Evolutionary conservation across 495 filamentous ascomycete species (phyloP), one percentile per base, ranked within the genome.

Genomic region (Penicillium lividum): DNA sequence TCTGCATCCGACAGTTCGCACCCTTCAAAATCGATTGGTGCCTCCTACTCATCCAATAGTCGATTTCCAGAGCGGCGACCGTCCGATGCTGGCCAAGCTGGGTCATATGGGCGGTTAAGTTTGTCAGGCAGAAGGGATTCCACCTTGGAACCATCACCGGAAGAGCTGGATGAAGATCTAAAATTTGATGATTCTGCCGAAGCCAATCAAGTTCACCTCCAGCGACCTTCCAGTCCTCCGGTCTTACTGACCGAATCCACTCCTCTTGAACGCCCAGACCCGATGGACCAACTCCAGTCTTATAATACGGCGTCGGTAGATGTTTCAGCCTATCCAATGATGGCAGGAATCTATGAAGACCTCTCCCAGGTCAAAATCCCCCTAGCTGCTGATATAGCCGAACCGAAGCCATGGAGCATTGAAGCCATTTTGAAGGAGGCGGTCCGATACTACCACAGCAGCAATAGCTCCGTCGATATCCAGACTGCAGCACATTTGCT

Each of bases 1-100:
- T 92, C 87, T n/a, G 82, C 86, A 7, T 92, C 90, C 3, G 83
- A 86, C 16, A 86, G 84, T 48, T 82, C 79, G 5, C 70, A 79
- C 38, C 78, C 74, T 34, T 71, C 74, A 4, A 78, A 74, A 53
- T 82, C 78, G 33, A 58, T 74, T 0, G 73, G 63, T 4, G 72
- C 73, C 27, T 82, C 80, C 3, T 77, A 75, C 15, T 75, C 72
- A 18, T 73, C 77, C 31, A 70, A 48, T 52, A 51, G 55, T 7
- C 62, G 60, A 31, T 45, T 63, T 46, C 57, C 66, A 16, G 58
- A 64, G 9, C 51, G 40, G 13, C 58, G 56, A 29, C 38, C 48
- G 25, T 54, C 60, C 10, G 67, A 69, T 50, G 27, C 40, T 45
- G 54, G 56, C 28, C 59, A 66, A 28, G 46, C 64, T 43, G 53